Evolutionary conservation across 345 rosid genomes (phyloP), one percentile per base, ranked within the genome.

Genomic region (Bruguiera sexangula): DNA sequence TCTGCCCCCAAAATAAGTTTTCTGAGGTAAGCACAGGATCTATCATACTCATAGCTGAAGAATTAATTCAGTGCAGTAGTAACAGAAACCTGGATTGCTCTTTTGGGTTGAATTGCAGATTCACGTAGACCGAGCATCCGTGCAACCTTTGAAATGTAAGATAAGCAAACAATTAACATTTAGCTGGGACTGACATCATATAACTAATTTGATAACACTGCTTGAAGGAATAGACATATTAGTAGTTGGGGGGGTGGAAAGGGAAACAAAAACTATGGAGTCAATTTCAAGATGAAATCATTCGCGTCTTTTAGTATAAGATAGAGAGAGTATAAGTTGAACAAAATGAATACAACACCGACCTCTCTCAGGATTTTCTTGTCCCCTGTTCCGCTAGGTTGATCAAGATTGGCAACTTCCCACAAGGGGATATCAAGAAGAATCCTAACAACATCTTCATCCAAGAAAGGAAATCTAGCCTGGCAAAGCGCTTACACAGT

Each of bases 391-490:
- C 99, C 99, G 78, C 96, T 95, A 50, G 96, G 96, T 77, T 88
- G 93, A 64, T 88, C 85, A 54, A 92, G 96, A 82, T 95, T 82
- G 0, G 91, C 85, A 7, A 92, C 79, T 69, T 92, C 88, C 97
- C 99, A 92, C 66, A 95, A 80, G 26, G 97, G 97, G 73, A 92
- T 78, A 67, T 82, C 84, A 64, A 95, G 93, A 63, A 92, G 85
- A 59, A 85, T 86, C 78, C 75, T 86, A 70, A 89, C 90, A 63
- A 95, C 88, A 78, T 95, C 97, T 81, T 95, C 99, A 77, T 95
- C 99, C 74, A 95, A 77, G 81, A 89, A 95, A 29, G 99, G 99
- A 79, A 95, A 95, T 68, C 99, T 84, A 56, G 87, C 97, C 99
- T 94, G 70, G 60, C 37, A 69, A 63, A 63, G 21, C 51, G 36